These are phyloP conservation scores for Colletotrichum trifolii DNA, from an alignment of 2,329 filamentous ascomycete genomes.

Conservation along the genomic window DNA sequence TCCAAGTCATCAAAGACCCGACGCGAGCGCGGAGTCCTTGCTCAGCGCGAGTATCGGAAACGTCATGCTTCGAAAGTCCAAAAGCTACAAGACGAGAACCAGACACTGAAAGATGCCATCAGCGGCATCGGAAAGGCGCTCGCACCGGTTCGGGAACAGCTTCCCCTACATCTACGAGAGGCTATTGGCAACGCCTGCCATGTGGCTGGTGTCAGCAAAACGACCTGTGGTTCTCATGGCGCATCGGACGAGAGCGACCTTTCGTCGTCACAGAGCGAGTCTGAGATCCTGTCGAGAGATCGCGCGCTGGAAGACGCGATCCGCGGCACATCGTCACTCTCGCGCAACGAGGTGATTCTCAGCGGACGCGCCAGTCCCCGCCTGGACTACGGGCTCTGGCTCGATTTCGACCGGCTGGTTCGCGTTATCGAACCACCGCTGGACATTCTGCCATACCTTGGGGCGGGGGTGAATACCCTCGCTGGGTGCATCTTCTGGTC, in stretches of 20 bases:
- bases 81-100: slow-evolving; percentile 38
- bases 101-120: slow-evolving; percentile 30
- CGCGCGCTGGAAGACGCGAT: neutral
- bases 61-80: slow-evolving; percentile 39
- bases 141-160: accelerated
- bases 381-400: slow-evolving; percentile 35
- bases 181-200: slow-evolving; percentile 15
- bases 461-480: slow-evolving; percentile 19
- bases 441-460: slow-evolving; percentile 29
- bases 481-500: slow-evolving; percentile 37
- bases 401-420: slow-evolving; percentile 22
- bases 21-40: slow-evolving; percentile 38
- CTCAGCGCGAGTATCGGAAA: slow-evolving; percentile 40
- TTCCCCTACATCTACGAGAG: neutral
- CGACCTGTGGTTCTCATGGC: no score
- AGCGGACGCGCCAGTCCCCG: slow-evolving; percentile 22
- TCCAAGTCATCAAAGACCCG: slow-evolving; percentile 16
- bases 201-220: slow-evolving; percentile 4
- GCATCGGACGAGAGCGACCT: no score
- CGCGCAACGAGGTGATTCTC: neutral
- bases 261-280: no score
- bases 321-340: neutral
- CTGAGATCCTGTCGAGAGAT: neutral
- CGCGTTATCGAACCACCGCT: slow-evolving; percentile 25
- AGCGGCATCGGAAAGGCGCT: slow-evolving; percentile 15